Percentiles rank a stretch among this genome's conserved stretches.
Evolutionary conservation across 306 rosid species (phyloP).

Genomic region (Sphenostylis stenocarpa): DNA sequence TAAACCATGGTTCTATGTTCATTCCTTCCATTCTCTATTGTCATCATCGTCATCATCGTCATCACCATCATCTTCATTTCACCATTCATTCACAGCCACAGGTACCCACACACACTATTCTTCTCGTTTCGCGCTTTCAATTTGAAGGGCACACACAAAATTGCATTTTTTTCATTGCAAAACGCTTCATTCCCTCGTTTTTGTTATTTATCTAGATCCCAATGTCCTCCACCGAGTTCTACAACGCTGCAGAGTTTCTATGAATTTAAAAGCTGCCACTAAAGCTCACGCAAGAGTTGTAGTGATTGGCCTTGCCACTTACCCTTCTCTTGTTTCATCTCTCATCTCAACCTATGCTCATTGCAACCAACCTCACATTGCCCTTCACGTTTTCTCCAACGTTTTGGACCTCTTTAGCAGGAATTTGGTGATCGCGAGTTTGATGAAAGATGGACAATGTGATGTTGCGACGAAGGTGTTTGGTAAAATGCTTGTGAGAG

Average conservation of each 20-base stretch:
- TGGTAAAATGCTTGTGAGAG: conserved; percentile 44
- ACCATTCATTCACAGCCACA: background rate
- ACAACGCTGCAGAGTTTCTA: conserved; percentile 40
- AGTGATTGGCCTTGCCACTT: conserved; percentile 50
- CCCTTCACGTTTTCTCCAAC: conserved; percentile 32
- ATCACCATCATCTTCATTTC: conserved; percentile 13
- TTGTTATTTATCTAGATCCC: conserved; percentile 34
- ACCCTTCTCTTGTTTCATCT: conserved; percentile 58
- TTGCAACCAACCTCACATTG: conserved; percentile 27
- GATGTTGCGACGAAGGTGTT: conserved; percentile 58
- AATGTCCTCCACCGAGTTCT: conserved; percentile 44
- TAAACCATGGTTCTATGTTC: background rate
- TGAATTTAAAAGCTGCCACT: conserved; percentile 41
- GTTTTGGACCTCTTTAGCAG: conserved; percentile 29
- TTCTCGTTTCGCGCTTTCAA: background rate
- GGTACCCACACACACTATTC: background rate
- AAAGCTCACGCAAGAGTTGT: conserved; percentile 54
- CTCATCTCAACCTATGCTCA: conserved; percentile 51
- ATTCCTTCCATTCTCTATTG: conserved; percentile 11
- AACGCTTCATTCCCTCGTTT: background rate
- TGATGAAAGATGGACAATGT: conserved; percentile 51
- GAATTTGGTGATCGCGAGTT: conserved; percentile 44
- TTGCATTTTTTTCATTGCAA: background rate
- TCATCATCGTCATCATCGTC: conserved; percentile 5
- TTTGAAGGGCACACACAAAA: background rate